Conservation (phyloP, 2,329 filamentous ascomycete species). For the Colletotrichum sojae region DNA sequence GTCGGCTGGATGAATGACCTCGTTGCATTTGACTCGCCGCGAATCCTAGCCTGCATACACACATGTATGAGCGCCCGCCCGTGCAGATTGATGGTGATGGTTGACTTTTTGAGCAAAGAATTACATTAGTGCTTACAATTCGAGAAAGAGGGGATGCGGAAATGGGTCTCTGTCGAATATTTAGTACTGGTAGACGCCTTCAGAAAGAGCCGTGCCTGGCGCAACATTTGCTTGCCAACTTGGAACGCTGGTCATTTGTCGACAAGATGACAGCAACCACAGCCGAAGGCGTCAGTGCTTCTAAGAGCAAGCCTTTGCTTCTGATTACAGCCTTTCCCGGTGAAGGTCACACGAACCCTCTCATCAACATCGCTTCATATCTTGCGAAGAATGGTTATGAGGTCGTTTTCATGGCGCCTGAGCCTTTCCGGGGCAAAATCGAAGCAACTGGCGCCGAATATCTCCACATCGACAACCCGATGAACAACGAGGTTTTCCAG, state of each 20-base stretch:
- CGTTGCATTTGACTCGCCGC: background rate
- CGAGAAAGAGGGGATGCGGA: background rate
- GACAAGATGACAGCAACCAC: slow-evolving; percentile 9
- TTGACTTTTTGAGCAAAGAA: background rate
- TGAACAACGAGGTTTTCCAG: background rate
- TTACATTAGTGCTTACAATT: slow-evolving; percentile 12
- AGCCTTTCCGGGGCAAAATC: slow-evolving; percentile 48
- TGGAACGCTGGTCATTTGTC: background rate
- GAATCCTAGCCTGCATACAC: background rate
- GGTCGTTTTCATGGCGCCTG: slow-evolving; percentile 53
- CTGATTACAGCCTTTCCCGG: slow-evolving; percentile 43
- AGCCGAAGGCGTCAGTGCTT: too few species aligned
- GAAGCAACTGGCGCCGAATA: slow-evolving; percentile 53
- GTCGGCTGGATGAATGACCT: background rate
- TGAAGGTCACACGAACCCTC: slow-evolving; percentile 43
- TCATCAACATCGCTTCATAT: slow-evolving; percentile 48
- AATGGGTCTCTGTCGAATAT: background rate
- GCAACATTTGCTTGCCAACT: background rate
- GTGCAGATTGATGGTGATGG: background rate
- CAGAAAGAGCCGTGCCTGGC: background rate
- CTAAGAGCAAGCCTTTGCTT: slow-evolving; percentile 40
- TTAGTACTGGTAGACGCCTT: background rate
- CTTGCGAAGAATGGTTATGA: slow-evolving; percentile 54
- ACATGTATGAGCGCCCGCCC: background rate
- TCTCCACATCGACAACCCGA: slow-evolving; percentile 38